Percentiles rank a stretch among this genome's conserved stretches.
Evolutionary conservation across 441 rosid species (phyloP).

Genomic region (Omphalea diandra): DNA sequence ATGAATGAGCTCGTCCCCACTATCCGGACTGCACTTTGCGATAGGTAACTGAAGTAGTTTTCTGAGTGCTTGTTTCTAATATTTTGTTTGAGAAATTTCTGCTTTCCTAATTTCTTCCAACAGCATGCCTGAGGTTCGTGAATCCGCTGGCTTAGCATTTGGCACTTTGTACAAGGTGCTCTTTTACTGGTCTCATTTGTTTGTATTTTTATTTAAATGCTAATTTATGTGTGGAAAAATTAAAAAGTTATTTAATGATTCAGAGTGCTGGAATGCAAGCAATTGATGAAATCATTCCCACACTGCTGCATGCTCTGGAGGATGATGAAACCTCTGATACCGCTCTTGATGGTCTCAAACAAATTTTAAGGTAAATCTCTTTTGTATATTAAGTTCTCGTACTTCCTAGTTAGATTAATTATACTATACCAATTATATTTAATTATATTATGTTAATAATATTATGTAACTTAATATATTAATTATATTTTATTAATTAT

Average conservation of each 20-base stretch:
- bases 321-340: conserved; percentile 91
- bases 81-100: neutral
- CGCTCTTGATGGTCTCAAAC: conserved; percentile 98
- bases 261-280: conserved; percentile 99
- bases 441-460: no score
- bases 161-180: conserved; percentile 97
- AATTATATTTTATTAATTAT: no score
- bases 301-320: conserved; percentile 93
- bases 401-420: no score
- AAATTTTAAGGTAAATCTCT: conserved; percentile 89
- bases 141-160: conserved; percentile 98
- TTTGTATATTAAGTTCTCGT: no score
- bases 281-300: conserved; percentile 98
- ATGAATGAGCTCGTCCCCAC: conserved; percentile 98
- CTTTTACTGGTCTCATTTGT: conserved; percentile 21
- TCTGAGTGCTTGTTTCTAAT: conserved; percentile 14
- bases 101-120: conserved; percentile 20
- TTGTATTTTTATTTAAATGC: conserved; percentile 7
- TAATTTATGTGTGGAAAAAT: conserved; percentile 12
- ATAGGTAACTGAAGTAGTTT: conserved; percentile 54
- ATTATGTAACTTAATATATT: no score
- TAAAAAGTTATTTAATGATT: conserved; percentile 20
- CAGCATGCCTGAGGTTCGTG: conserved; percentile 95
- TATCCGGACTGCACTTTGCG: conserved; percentile 97
- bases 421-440: no score